These are phyloP conservation scores for Entomortierella beljakovae DNA, from an alignment of 192 early-diverging fungal genomes.

Conservation along the genomic window DNA sequence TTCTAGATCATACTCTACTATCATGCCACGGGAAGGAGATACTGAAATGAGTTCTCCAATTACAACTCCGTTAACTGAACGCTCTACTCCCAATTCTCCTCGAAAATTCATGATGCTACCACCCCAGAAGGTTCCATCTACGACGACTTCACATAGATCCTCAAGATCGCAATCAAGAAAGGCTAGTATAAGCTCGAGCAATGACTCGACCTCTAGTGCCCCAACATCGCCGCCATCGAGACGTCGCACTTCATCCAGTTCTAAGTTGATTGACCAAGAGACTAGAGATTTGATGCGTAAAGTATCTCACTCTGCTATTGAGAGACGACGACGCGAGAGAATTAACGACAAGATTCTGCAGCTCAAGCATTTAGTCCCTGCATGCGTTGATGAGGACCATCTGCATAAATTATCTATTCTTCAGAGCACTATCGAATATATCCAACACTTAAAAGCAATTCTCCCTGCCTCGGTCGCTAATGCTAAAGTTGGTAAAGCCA, in stretches of 20 bases:
- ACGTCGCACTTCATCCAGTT: conserved; percentile 26
- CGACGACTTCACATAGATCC: neutral
- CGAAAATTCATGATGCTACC: conserved; percentile 41
- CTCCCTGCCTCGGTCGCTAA: conserved; percentile 33
- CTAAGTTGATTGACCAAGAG: conserved; percentile 57
- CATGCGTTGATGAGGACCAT: conserved; percentile 71
- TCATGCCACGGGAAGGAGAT: conserved; percentile 5
- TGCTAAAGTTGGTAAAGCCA: conserved; percentile 28
- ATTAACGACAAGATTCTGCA: conserved; percentile 87
- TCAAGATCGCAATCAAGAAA: conserved; percentile 17
- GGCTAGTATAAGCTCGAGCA: conserved; percentile 1
- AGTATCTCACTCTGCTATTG: conserved; percentile 86
- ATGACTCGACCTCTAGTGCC: neutral
- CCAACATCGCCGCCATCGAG: conserved; percentile 1
- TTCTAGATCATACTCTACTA: conserved; percentile 17
- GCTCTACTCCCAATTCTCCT: conserved; percentile 27
- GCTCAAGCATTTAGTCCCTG: conserved; percentile 79
- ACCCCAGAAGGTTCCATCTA: conserved; percentile 20
- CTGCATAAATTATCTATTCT: conserved; percentile 80
- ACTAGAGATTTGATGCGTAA: conserved; percentile 78
- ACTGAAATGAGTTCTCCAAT: conserved; percentile 10
- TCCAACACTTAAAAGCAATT: conserved; percentile 59
- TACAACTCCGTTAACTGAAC: conserved; percentile 1
- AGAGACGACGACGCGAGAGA: conserved; percentile 83
- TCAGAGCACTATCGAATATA: conserved; percentile 81